A percentile compares a stretch with the other conserved stretches of the same genome.
Evolutionary conservation across 2,329 filamentous ascomycete species (phyloP).

Genomic region (Neophaeococcomyces aloes): DNA sequence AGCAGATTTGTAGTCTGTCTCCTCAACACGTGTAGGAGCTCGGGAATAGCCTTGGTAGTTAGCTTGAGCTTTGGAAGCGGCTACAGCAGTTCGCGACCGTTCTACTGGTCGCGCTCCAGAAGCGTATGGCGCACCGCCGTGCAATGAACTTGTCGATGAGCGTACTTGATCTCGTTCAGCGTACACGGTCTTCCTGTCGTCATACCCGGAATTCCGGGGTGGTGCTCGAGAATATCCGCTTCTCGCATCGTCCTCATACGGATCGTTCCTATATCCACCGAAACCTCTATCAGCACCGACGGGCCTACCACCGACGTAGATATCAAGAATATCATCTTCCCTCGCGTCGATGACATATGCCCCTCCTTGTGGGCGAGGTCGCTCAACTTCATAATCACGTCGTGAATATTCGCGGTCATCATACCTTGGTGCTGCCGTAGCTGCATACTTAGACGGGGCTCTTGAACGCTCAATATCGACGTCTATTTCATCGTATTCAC

Average conservation of each 20-base stretch:
- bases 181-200: neutral
- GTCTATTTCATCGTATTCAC: constrained; percentile 1
- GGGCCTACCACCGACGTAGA: neutral
- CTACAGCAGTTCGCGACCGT: neutral
- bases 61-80: neutral
- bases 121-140: constrained; percentile 1
- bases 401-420: neutral
- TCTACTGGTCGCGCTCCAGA: constrained; percentile 3
- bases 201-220: neutral
- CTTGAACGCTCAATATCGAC: too few relatives aligned
- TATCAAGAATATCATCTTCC: constrained; percentile 3
- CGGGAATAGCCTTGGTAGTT: neutral
- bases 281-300: constrained; percentile 1
- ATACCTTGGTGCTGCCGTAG: neutral
- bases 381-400: neutral
- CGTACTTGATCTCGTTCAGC: neutral
- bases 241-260: neutral
- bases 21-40: neutral
- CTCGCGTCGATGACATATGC: constrained; percentile 4
- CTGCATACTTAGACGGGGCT: too few relatives aligned
- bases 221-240: neutral
- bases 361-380: neutral
- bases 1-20: too few relatives aligned
- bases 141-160: neutral
- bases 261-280: constrained; percentile 2